Conservation (phyloP, 2,329 filamentous ascomycete genomes). For the Dryadomyces sulphureus region DNA sequence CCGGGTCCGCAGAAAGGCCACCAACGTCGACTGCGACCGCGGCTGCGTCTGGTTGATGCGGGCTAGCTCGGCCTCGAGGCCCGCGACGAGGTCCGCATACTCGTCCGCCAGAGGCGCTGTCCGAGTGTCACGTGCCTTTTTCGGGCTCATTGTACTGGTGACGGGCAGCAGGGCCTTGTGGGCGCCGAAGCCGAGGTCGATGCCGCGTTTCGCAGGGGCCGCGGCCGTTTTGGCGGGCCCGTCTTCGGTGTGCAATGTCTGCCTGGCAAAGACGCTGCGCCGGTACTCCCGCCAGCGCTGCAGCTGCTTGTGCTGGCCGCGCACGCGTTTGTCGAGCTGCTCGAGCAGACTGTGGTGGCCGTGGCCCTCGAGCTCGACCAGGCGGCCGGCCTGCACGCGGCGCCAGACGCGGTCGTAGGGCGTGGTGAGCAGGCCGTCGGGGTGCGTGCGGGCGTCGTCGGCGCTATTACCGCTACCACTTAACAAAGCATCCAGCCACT, state of each 20-base stretch:
- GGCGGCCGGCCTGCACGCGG: slow-evolving; percentile 43
- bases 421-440: slow-evolving; percentile 48
- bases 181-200: slow-evolving; percentile 37
- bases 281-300: slow-evolving; percentile 61
- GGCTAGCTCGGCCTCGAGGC: slow-evolving; percentile 27
- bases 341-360: slow-evolving; percentile 41
- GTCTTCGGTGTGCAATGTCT: slow-evolving; percentile 12
- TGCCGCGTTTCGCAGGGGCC: slow-evolving; percentile 21
- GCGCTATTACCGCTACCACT: slow-evolving; percentile 58
- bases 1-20: not conserved
- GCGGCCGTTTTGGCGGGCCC: slow-evolving; percentile 12
- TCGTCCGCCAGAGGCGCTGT: slow-evolving; percentile 14
- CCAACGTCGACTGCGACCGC: slow-evolving; percentile 2
- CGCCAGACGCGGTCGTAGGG: slow-evolving; percentile 60
- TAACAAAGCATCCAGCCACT: slow-evolving; percentile 58
- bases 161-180: slow-evolving; percentile 34
- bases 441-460: slow-evolving; percentile 36
- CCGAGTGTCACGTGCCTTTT: slow-evolving; percentile 10
- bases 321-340: slow-evolving; percentile 55
- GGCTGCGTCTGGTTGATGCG: slow-evolving; percentile 10
- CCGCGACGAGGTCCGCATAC: slow-evolving; percentile 27
- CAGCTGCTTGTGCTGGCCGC: slow-evolving; percentile 51
- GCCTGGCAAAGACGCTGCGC: slow-evolving; percentile 28
- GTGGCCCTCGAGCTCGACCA: slow-evolving; percentile 39
- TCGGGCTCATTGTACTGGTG: slow-evolving; percentile 19